A percentile compares a stretch with the other conserved stretches of the same genome.
phyloP scores from a whole-genome alignment of 2,329 filamentous ascomycete species.

The Aspergillus melleus region DNA sequence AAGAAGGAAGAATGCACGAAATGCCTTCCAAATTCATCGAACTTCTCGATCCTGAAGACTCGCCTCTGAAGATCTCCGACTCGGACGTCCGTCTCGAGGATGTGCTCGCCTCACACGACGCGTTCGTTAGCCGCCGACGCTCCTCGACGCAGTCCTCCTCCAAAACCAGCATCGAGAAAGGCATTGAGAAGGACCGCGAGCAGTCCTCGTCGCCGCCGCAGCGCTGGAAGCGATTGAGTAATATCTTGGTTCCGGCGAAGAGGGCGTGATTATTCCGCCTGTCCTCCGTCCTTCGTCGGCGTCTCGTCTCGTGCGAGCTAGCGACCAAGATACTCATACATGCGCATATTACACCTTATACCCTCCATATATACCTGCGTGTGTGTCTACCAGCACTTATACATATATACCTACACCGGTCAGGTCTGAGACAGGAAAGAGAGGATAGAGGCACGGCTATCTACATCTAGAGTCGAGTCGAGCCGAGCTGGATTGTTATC shows the following conservation, averaged over 20 bases:
- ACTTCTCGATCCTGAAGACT: slow-evolving; percentile 41
- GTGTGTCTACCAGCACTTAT: background rate
- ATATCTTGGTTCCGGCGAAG: slow-evolving; percentile 31
- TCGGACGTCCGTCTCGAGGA: slow-evolving; percentile 46
- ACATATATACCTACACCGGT: background rate
- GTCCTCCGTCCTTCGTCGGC: background rate
- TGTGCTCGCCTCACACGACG: slow-evolving; percentile 43
- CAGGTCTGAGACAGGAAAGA: background rate
- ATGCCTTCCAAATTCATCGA: slow-evolving; percentile 46
- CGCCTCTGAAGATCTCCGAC: slow-evolving; percentile 35
- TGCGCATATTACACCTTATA: background rate
- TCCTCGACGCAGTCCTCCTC: slow-evolving; percentile 38
- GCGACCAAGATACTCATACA: too few relatives aligned
- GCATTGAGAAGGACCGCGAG: slow-evolving; percentile 28
- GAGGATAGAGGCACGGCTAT: background rate
- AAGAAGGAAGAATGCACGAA: slow-evolving; percentile 27
- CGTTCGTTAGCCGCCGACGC: slow-evolving; percentile 34
- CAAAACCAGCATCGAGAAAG: slow-evolving; percentile 32
- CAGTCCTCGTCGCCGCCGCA: slow-evolving; percentile 28
- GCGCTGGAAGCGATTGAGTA: slow-evolving; percentile 36
- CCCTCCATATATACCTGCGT: background rate
- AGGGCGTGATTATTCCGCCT: slow-evolving; percentile 10
- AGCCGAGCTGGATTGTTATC: background rate
- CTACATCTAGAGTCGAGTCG: background rate
- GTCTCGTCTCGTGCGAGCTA: background rate